Evolutionary conservation across 2,329 filamentous ascomycete genomes (phyloP).

Genomic region (Ophiostoma quercus): DNA sequence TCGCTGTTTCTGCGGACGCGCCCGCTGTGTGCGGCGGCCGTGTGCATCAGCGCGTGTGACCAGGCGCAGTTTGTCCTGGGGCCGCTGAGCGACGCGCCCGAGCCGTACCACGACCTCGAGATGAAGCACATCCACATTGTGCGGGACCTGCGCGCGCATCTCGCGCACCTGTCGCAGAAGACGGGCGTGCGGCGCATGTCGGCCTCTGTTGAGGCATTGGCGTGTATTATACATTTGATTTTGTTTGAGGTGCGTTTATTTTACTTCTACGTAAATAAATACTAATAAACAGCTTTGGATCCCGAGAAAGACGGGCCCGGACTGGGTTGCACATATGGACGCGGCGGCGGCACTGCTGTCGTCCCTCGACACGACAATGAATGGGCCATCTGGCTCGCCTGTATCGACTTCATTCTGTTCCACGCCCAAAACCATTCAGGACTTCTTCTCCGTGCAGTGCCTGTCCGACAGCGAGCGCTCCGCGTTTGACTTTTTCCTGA

Average conservation of each 20-base stretch:
- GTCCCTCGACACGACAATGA: conserved; percentile 19
- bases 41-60: conserved; percentile 22
- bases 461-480: conserved; percentile 17
- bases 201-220: conserved; percentile 20
- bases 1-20: conserved; percentile 20
- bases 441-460: conserved; percentile 17
- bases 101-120: conserved; percentile 22
- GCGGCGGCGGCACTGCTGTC: conserved; percentile 21
- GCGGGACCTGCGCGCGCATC: conserved; percentile 19
- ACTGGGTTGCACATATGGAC: conserved; percentile 22
- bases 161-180: conserved; percentile 17
- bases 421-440: not conserved
- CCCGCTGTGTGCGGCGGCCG: conserved; percentile 18
- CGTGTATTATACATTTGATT: conserved; percentile 21
- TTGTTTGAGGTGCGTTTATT: conserved; percentile 17
- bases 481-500: conserved; percentile 20
- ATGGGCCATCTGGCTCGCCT: not conserved
- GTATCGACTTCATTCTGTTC: not conserved
- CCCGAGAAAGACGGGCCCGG: conserved; percentile 14
- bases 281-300: conserved; percentile 17
- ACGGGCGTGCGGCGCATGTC: conserved; percentile 21
- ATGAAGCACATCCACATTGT: conserved; percentile 22
- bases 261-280: not conserved
- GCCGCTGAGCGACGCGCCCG: conserved; percentile 20
- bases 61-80: conserved; percentile 23